Conservation (phyloP, 352 stramenopile species). For the Phytophthora megakarya region DNA sequence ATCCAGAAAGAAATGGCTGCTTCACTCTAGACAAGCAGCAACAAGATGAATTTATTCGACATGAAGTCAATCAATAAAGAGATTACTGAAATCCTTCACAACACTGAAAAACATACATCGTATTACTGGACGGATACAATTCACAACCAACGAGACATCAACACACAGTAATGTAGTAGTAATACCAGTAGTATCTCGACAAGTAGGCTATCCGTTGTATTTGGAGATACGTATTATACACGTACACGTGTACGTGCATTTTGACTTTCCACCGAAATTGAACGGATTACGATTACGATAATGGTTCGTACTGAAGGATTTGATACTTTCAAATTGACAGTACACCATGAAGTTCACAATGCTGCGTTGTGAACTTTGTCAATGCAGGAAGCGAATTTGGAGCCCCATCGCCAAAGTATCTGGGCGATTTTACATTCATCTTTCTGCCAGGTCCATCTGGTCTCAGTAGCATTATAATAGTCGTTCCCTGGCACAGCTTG, state of each 20-base stretch:
- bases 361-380: no score
- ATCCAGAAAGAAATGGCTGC: slow-evolving; percentile 36
- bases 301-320: no score
- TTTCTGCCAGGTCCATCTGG: slow-evolving; percentile 17
- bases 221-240: background rate
- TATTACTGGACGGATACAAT: no score
- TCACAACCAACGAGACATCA: no score
- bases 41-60: slow-evolving; percentile 20
- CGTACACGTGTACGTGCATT: background rate
- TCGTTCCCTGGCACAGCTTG: slow-evolving; percentile 18
- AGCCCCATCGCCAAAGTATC: slow-evolving; percentile 10
- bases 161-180: no score
- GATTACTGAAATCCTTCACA: background rate
- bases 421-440: slow-evolving; percentile 20
- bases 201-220: background rate
- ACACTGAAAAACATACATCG: no score
- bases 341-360: background rate
- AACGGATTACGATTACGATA: no score
- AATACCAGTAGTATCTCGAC: no score
- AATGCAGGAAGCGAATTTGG: background rate
- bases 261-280: background rate
- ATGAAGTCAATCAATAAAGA: slow-evolving; percentile 5
- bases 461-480: slow-evolving; percentile 13
- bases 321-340: no score
- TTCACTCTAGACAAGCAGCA: slow-evolving; percentile 8